Evolutionary conservation across 805 yeast genomes (phyloP).

Genomic region (Candida andamanensis): DNA sequence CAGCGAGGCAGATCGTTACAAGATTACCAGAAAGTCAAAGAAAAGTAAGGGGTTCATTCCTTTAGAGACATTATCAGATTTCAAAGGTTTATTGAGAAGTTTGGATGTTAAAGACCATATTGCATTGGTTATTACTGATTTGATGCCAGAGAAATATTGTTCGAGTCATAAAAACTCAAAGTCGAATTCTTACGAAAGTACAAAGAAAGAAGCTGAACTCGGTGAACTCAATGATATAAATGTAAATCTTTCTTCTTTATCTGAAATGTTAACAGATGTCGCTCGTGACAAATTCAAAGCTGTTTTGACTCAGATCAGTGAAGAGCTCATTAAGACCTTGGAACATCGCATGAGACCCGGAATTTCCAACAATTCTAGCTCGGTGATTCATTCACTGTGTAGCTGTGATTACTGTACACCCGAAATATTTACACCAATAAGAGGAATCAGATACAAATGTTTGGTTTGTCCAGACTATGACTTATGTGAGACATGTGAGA

Average conservation of each 20-base stretch:
- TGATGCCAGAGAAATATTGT: not conserved
- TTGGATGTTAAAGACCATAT: constrained; percentile 43
- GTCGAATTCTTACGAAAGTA: not conserved
- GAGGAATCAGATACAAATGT: constrained; percentile 48
- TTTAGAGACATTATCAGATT: constrained; percentile 37
- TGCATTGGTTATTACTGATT: constrained; percentile 21
- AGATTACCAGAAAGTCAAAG: constrained; percentile 41
- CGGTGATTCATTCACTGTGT: constrained; percentile 20
- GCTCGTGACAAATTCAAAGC: constrained; percentile 20
- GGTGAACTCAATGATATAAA: not conserved
- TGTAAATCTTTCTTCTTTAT: constrained; percentile 15
- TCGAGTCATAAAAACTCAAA: not conserved
- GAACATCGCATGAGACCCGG: not conserved
- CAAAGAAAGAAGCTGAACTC: not conserved
- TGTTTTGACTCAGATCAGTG: constrained; percentile 8
- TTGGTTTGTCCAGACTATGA: constrained; percentile 50
- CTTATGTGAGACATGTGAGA: constrained; percentile 39
- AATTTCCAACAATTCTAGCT: constrained; percentile 6
- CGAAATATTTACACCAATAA: constrained; percentile 26
- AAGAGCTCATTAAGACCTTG: constrained; percentile 2
- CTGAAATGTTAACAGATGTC: constrained; percentile 24
- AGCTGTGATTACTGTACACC: constrained; percentile 38
- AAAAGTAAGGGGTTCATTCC: constrained; percentile 36
- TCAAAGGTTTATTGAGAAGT: constrained; percentile 39
- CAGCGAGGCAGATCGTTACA: constrained; percentile 1